Conservation (phyloP, 2,329 filamentous ascomycete genomes). For the Sclerotinia trifoliorum region DNA sequence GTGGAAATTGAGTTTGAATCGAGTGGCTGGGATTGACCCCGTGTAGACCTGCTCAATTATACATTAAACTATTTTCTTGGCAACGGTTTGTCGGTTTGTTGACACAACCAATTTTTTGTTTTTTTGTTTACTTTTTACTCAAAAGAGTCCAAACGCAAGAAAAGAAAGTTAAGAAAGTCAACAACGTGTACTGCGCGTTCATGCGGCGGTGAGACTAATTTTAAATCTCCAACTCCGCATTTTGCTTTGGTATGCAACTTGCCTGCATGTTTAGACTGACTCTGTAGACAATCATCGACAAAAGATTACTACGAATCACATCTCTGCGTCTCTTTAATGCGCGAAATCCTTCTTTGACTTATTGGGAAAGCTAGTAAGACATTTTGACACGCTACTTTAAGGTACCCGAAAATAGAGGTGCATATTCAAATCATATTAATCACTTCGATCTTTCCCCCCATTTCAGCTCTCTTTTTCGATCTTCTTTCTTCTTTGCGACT, state of each 20-base stretch:
- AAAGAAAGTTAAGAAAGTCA: neutral
- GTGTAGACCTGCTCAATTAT: neutral
- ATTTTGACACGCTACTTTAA: constrained; percentile 15
- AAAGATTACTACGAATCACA: constrained; percentile 6
- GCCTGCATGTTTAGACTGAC: constrained; percentile 4
- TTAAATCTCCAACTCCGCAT: neutral
- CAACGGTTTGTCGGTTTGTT: constrained; percentile 15
- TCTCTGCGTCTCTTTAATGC: neutral
- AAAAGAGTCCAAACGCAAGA: neutral
- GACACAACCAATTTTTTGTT: neutral
- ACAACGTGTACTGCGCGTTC: constrained; percentile 15
- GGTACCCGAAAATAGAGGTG: constrained; percentile 8
- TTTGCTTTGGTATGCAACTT: constrained; percentile 9
- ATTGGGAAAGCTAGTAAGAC: constrained; percentile 16
- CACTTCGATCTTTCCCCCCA: constrained; percentile 1
- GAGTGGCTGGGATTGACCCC: constrained; percentile 11
- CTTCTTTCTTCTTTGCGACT: constrained; percentile 16
- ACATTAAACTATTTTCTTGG: constrained; percentile 3
- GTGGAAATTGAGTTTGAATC: constrained; percentile 1
- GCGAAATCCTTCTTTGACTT: neutral
- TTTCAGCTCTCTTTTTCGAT: constrained; percentile 5
- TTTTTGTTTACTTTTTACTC: constrained; percentile 15
- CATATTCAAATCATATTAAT: constrained; percentile 14
- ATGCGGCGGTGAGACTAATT: constrained; percentile 23
- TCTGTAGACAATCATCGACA: neutral